Percentiles rank a stretch among this genome's conserved stretches.
Evolutionary conservation across 164 flowering plant species (phyloP).

Genomic region (Hamamelis virginiana): DNA sequence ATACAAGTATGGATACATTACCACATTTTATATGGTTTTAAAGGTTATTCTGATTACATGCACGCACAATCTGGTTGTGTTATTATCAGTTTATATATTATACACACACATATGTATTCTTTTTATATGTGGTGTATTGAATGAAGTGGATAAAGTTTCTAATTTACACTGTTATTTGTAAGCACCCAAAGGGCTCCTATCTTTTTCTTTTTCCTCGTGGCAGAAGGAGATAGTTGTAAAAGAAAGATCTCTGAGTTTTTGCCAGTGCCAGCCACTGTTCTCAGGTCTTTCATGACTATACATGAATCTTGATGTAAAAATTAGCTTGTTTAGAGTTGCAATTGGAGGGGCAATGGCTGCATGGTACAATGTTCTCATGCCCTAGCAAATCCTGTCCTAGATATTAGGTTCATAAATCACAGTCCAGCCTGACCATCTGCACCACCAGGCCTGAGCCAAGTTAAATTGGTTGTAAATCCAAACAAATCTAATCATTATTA

Average conservation of each 20-base stretch:
- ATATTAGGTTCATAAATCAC: background rate
- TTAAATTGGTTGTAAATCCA: no score
- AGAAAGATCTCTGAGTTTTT: no score
- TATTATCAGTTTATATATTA: no score
- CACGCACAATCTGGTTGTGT: background rate
- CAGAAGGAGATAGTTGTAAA: background rate
- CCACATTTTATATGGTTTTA: background rate
- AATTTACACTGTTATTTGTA: background rate
- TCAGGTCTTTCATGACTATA: no score
- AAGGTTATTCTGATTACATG: background rate
- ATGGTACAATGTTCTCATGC: background rate
- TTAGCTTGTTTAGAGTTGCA: background rate
- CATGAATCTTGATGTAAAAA: background rate
- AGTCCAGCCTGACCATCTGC: background rate
- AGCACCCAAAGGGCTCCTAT: background rate
- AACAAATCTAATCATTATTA: no score
- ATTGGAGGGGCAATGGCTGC: background rate
- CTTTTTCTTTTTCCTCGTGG: background rate
- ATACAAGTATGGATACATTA: conserved; percentile 40
- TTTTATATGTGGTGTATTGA: no score
- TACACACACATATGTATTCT: background rate
- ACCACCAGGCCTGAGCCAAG: background rate
- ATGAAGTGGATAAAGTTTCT: background rate
- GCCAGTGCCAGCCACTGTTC: no score
- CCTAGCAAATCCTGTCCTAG: background rate